A percentile compares a stretch with the other conserved stretches of the same genome.
Evolutionary conservation across 2,329 filamentous ascomycete species (phyloP).

Genomic region (Nothopassalora personata): DNA sequence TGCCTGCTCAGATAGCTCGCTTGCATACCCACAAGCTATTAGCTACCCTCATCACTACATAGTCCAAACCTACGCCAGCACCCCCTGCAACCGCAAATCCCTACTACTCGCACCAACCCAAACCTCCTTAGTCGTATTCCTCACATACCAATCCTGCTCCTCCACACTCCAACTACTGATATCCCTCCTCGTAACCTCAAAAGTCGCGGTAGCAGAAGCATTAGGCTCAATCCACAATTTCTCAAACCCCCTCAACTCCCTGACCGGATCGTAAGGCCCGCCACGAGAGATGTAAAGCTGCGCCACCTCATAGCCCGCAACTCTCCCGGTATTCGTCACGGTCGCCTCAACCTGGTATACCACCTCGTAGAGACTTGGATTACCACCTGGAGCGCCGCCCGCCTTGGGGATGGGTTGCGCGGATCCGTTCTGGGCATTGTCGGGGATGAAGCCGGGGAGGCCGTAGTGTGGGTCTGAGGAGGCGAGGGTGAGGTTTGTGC

Average conservation of each 20-base stretch:
- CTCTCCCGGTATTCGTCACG: constrained; percentile 53
- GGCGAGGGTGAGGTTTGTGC: constrained; percentile 51
- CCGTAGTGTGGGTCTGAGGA: constrained; percentile 57
- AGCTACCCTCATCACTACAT: not conserved
- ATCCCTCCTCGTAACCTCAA: constrained; percentile 41
- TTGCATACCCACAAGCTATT: not conserved
- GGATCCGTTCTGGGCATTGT: constrained; percentile 49
- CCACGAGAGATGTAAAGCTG: constrained; percentile 47
- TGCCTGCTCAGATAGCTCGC: no score
- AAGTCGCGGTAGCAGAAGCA: constrained; percentile 29
- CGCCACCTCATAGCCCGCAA: constrained; percentile 49
- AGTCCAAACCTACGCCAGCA: constrained; percentile 6
- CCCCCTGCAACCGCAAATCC: constrained; percentile 39
- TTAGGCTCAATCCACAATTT: constrained; percentile 29
- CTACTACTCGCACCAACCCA: constrained; percentile 55
- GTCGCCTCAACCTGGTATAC: constrained; percentile 61
- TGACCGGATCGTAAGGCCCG: constrained; percentile 46
- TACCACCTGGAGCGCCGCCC: constrained; percentile 58
- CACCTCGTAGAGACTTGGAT: constrained; percentile 60
- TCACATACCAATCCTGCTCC: constrained; percentile 53
- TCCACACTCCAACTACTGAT: constrained; percentile 47
- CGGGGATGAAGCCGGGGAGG: constrained; percentile 56
- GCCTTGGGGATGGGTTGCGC: constrained; percentile 56
- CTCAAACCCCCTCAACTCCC: constrained; percentile 32
- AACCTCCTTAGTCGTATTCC: constrained; percentile 50